A percentile compares a stretch with the other conserved stretches of the same genome.
These are phyloP conservation scores for Termitomyces sp. DNA, from an alignment of 768 basidiomycete genomes.

Conservation along the genomic window DNA sequence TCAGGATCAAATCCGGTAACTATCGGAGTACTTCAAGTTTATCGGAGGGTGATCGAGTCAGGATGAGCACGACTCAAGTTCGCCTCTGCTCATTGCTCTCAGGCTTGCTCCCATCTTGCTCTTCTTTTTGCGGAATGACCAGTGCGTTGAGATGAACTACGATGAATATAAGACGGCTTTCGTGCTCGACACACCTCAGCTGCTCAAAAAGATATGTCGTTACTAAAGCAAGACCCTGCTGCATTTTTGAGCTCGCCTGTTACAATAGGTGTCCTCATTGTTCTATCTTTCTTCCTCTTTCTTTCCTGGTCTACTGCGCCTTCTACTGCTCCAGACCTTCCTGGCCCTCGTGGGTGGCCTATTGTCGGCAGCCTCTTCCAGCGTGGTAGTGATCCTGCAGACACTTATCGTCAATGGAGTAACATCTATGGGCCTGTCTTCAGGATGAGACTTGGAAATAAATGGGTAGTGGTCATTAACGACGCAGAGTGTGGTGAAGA, in stretches of 20 bases:
- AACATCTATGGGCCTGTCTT: slow-evolving; percentile 16
- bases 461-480: slow-evolving; percentile 13
- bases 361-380: slow-evolving; percentile 16
- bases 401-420: slow-evolving; percentile 15
- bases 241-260: background rate
- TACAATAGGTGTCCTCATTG: background rate
- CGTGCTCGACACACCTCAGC: background rate
- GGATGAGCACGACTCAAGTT: background rate
- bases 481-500: slow-evolving; percentile 12
- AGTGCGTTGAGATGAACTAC: background rate
- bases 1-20: no score
- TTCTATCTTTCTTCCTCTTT: background rate
- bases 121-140: background rate
- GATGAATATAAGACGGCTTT: background rate
- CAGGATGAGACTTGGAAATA: slow-evolving; percentile 12
- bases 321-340: slow-evolving; percentile 8
- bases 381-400: slow-evolving; percentile 13
- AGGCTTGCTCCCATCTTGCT: background rate
- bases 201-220: background rate
- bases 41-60: no score
- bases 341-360: slow-evolving; percentile 15
- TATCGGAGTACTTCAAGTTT: no score
- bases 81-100: background rate
- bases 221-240: background rate
- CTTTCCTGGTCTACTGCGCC: slow-evolving; percentile 8